Conservation (phyloP, 768 basidiomycete genomes). For the Podaxis pistillaris region DNA sequence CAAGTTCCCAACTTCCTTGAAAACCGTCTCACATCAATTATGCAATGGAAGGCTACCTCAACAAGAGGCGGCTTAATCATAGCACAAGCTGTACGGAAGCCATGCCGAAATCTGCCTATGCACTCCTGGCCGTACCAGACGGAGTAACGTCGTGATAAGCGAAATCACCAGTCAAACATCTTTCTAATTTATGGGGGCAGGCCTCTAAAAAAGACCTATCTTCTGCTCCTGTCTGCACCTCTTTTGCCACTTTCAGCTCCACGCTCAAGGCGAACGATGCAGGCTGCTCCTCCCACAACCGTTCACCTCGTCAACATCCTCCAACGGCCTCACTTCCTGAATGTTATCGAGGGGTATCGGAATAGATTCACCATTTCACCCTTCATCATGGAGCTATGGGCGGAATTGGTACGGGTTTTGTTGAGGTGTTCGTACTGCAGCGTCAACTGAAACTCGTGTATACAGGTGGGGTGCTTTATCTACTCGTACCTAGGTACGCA, state of each 20-base stretch:
- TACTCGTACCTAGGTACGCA: conserved; percentile 9
- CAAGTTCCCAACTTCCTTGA: not conserved
- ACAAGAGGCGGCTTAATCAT: not conserved
- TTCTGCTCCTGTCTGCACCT: not conserved
- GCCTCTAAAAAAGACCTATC: not conserved
- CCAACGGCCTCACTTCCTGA: conserved; percentile 3
- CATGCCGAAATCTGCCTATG: not conserved
- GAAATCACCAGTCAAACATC: not conserved
- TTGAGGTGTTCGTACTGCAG: not conserved
- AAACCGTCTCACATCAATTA: not conserved
- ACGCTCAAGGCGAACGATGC: not conserved
- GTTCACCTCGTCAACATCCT: conserved; percentile 7
- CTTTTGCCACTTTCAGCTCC: not conserved
- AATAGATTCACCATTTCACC: not conserved
- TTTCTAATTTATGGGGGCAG: not conserved
- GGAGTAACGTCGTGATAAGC: not conserved
- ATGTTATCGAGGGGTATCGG: not conserved
- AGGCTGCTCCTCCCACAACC: not conserved
- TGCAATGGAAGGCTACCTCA: not conserved
- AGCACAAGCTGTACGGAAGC: not conserved
- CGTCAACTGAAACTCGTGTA: not conserved
- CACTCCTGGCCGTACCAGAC: not conserved
- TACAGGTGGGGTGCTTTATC: conserved; percentile 9
- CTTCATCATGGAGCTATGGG: conserved; percentile 9
- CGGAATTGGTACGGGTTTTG: not conserved